These are phyloP conservation scores for Phyllosticta ampelicida DNA, from an alignment of 2,329 filamentous ascomycete species.

Conservation along the genomic window DNA sequence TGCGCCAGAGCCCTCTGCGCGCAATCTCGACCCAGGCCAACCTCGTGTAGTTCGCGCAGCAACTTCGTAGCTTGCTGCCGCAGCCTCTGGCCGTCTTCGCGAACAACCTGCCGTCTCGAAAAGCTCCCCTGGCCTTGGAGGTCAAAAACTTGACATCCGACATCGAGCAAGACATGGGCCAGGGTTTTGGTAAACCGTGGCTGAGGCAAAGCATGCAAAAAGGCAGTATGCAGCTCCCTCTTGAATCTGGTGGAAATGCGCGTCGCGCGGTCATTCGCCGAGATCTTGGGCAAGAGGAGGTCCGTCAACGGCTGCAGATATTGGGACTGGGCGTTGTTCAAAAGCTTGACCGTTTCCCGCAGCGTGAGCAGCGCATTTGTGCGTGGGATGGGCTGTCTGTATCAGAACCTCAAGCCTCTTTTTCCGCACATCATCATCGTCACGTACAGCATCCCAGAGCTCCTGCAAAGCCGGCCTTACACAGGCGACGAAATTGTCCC, in stretches of 20 bases:
- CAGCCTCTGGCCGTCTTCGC: constrained; percentile 3
- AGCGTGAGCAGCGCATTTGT: constrained; percentile 22
- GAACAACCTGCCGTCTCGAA: background rate
- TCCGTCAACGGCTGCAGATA: constrained; percentile 28
- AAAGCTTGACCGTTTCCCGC: constrained; percentile 24
- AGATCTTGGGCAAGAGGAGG: constrained; percentile 24
- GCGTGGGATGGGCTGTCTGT: constrained; percentile 14
- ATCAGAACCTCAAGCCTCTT: background rate
- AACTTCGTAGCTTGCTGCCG: constrained; percentile 21
- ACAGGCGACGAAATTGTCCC: constrained; percentile 29
- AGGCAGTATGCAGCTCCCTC: constrained; percentile 52
- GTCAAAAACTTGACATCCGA: constrained; percentile 40
- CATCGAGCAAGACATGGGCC: constrained; percentile 42
- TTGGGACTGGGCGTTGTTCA: constrained; percentile 26
- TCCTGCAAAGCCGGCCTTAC: constrained; percentile 20
- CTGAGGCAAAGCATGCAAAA: constrained; percentile 50
- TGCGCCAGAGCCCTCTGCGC: constrained; percentile 64
- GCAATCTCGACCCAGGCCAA: constrained; percentile 57
- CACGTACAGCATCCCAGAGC: constrained; percentile 21
- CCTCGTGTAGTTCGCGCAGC: constrained; percentile 48
- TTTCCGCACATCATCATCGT: constrained; percentile 27
- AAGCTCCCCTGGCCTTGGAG: constrained; percentile 15
- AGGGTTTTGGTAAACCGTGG: constrained; percentile 44
- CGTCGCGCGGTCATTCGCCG: constrained; percentile 35
- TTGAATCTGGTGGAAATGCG: constrained; percentile 38